phyloP scores from a whole-genome alignment of 2,329 filamentous ascomycete genomes.

The Diaporthe sp. region DNA sequence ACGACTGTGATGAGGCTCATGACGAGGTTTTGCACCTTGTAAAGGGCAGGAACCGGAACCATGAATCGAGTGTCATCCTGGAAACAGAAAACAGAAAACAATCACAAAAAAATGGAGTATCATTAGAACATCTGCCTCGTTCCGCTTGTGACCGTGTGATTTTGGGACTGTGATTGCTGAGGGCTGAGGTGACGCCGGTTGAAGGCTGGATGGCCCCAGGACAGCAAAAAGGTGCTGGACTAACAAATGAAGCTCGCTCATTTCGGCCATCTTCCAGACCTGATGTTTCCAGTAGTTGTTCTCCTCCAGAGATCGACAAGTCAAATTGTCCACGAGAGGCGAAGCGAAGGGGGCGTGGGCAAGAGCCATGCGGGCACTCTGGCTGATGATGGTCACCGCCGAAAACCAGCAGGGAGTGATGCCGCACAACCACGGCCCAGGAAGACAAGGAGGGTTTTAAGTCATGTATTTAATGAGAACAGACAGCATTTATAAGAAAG shows the following conservation, averaged over 20 bases:
- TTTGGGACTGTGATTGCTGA: not conserved
- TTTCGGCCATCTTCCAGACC: not conserved
- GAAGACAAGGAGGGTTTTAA: not conserved
- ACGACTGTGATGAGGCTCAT: not conserved
- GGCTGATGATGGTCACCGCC: not conserved
- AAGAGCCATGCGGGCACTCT: not conserved
- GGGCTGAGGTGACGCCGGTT: not conserved
- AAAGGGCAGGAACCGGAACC: constrained; percentile 8
- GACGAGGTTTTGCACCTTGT: constrained; percentile 9
- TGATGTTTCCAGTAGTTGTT: not conserved
- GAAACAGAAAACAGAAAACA: not conserved
- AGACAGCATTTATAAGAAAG: not conserved
- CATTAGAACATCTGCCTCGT: not conserved
- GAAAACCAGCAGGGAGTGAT: not conserved
- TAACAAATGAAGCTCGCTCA: not conserved
- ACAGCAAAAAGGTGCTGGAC: not conserved
- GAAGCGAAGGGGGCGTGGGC: not conserved
- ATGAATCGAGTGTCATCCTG: not conserved
- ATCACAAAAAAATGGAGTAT: constrained; percentile 16
- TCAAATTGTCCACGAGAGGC: not conserved
- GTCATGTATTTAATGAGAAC: too few species aligned
- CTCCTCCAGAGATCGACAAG: too few species aligned
- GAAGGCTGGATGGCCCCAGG: not conserved
- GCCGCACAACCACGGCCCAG: too few species aligned
- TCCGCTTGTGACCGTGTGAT: not conserved